A percentile compares a stretch with the other conserved stretches of the same genome.
Conservation (phyloP, 805 yeast species). For the Yarrowia hollandica region DNA sequence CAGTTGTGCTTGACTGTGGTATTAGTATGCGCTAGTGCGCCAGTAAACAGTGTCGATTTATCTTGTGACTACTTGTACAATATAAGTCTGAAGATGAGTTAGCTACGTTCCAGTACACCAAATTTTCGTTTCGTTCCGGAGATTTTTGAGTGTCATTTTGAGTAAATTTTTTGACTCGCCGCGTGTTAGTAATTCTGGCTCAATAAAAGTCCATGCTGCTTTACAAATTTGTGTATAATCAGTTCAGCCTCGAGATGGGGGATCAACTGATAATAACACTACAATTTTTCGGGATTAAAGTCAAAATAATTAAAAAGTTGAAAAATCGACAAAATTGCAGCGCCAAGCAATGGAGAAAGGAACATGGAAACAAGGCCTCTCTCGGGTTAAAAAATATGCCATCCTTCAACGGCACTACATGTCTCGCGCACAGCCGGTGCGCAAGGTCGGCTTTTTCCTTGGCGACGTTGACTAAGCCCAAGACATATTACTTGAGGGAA, state of each 20-base stretch:
- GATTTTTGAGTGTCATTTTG: background rate
- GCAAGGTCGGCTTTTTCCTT: too few relatives aligned
- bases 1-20: too few relatives aligned
- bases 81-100: too few relatives aligned
- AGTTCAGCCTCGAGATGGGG: background rate
- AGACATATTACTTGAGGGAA: too few relatives aligned
- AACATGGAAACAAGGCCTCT: background rate
- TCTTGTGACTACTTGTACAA: too few relatives aligned
- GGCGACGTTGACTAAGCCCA: too few relatives aligned
- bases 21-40: background rate
- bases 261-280: conserved; percentile 1
- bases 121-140: too few relatives aligned
- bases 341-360: background rate
- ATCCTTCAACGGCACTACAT: conserved; percentile 15
- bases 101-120: too few relatives aligned
- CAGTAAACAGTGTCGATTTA: too few relatives aligned
- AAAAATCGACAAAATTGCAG: background rate
- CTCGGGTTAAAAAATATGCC: conserved; percentile 2
- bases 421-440: background rate
- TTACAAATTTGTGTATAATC: background rate
- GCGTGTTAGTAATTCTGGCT: background rate
- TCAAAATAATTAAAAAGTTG: background rate
- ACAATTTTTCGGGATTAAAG: background rate
- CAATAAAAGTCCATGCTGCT: background rate
- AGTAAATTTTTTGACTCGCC: background rate